A percentile compares a stretch with the other conserved stretches of the same genome.
Conservation (phyloP, 208 protist species). For the Herpetomonas muscarum region DNA sequence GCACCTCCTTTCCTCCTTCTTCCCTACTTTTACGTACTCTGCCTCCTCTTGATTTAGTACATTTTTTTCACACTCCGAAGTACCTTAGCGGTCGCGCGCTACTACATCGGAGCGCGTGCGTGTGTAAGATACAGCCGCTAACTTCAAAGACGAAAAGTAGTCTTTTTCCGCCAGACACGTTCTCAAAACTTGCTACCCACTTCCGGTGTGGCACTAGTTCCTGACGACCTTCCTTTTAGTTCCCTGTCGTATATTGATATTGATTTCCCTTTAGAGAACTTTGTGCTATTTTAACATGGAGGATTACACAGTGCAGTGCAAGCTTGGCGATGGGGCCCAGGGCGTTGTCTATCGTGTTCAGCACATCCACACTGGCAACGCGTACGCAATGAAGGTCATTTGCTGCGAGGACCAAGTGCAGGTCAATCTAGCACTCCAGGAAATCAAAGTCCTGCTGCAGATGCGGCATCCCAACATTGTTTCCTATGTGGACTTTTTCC, state of each 20-base stretch:
- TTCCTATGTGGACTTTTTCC: constrained; percentile 85
- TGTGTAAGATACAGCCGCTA: too few relatives aligned
- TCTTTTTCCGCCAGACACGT: constrained; percentile 7
- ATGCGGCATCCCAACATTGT: constrained; percentile 78
- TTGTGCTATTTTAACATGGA: constrained; percentile 53
- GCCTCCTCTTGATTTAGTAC: not conserved
- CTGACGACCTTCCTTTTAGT: not conserved
- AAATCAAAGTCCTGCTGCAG: constrained; percentile 83
- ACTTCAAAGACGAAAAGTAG: too few relatives aligned
- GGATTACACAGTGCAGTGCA: constrained; percentile 58
- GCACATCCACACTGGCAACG: constrained; percentile 38
- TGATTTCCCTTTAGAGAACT: not conserved
- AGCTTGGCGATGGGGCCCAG: constrained; percentile 78
- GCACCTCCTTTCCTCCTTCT: not conserved
- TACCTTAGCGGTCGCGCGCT: too few relatives aligned
- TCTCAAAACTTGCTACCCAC: not conserved
- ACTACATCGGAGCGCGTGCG: too few relatives aligned
- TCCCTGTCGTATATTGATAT: constrained; percentile 2
- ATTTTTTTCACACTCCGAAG: constrained; percentile 6
- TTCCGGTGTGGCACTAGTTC: not conserved
- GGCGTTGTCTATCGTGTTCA: constrained; percentile 73
- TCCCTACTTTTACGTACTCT: constrained; percentile 8
- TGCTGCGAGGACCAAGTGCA: constrained; percentile 53
- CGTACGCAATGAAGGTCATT: constrained; percentile 86
- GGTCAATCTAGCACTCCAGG: constrained; percentile 75